These are phyloP conservation scores for Alternaria atra DNA, from an alignment of 2,329 filamentous ascomycete genomes.

Conservation along the genomic window DNA sequence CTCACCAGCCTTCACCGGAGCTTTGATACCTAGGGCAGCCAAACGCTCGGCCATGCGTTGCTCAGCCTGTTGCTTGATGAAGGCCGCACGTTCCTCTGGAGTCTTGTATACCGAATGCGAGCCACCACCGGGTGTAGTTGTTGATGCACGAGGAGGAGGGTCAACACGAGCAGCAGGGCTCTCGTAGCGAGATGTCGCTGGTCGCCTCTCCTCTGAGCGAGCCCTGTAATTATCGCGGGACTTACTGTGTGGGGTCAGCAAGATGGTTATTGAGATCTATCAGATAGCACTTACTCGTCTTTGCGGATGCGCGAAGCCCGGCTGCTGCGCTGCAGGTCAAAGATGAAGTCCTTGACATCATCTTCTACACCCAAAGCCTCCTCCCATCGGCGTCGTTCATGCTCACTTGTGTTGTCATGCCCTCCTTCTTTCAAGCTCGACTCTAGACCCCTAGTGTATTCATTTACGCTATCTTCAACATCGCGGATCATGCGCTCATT, in stretches of 20 bases:
- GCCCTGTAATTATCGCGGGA: slow-evolving; percentile 46
- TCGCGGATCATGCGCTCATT: slow-evolving; percentile 97
- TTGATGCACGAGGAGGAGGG: slow-evolving; percentile 64
- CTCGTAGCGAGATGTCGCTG: slow-evolving; percentile 56
- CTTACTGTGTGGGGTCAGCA: slow-evolving; percentile 29
- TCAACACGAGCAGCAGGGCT: slow-evolving; percentile 58
- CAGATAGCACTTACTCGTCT: slow-evolving; percentile 61
- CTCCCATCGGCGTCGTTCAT: slow-evolving; percentile 93
- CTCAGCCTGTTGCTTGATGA: slow-evolving; percentile 96
- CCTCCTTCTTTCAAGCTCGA: slow-evolving; percentile 84
- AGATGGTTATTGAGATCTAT: neutral
- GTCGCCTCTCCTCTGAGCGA: slow-evolving; percentile 50
- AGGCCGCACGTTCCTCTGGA: slow-evolving; percentile 90
- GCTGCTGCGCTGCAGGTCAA: slow-evolving; percentile 88
- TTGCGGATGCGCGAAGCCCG: slow-evolving; percentile 75
- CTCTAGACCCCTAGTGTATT: slow-evolving; percentile 85
- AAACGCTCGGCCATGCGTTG: slow-evolving; percentile 96
- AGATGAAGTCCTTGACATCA: slow-evolving; percentile 97
- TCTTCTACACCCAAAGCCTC: slow-evolving; percentile 96
- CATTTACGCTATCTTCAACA: slow-evolving; percentile 93
- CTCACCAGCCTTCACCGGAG: slow-evolving; percentile 80
- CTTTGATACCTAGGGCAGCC: slow-evolving; percentile 89
- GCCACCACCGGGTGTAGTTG: slow-evolving; percentile 64
- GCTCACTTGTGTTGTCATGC: slow-evolving; percentile 79
- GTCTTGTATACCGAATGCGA: slow-evolving; percentile 88